phyloP scores from a whole-genome alignment of 2,329 filamentous ascomycete genomes.

The Immersiporthe knoxdaviesiana region DNA sequence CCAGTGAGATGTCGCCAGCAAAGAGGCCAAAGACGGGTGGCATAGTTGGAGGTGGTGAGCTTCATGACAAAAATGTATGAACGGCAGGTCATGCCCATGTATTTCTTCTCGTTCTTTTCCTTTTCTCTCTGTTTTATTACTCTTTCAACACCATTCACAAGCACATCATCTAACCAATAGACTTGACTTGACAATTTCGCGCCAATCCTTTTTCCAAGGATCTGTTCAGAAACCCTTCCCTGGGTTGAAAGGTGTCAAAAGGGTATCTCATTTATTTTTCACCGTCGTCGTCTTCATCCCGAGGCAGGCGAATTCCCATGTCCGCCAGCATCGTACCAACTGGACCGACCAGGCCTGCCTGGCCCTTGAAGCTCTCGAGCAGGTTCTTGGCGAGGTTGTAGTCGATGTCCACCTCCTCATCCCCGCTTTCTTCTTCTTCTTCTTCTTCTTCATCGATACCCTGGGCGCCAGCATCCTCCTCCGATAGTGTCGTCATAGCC shows the following conservation, averaged over 20 bases:
- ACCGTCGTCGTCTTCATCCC: slow-evolving; percentile 61
- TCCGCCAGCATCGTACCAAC: slow-evolving; percentile 84
- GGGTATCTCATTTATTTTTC: slow-evolving; percentile 28
- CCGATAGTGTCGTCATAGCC: slow-evolving; percentile 1
- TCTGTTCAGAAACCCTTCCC: background rate
- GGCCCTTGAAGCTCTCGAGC: slow-evolving; percentile 88
- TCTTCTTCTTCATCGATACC: slow-evolving; percentile 54
- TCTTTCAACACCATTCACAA: background rate
- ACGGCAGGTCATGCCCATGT: background rate
- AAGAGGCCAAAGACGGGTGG: slow-evolving; percentile 46
- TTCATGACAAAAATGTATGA: background rate
- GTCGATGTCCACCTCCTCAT: slow-evolving; percentile 74
- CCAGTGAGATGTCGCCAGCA: slow-evolving; percentile 47
- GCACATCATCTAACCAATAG: background rate
- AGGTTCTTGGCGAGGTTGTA: slow-evolving; percentile 89
- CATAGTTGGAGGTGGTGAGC: slow-evolving; percentile 6
- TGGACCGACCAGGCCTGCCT: slow-evolving; percentile 83
- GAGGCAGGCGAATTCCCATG: slow-evolving; percentile 81
- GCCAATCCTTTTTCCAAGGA: background rate
- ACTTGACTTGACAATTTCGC: background rate
- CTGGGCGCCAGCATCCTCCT: slow-evolving; percentile 26
- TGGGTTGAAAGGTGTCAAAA: background rate
- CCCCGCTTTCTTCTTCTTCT: slow-evolving; percentile 54
- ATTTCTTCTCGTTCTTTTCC: no score
- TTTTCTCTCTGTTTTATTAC: no score